Base-by-base conservation (phyloP, 2,329 filamentous ascomycete species). In the Botrytis hyacinthi region DNA sequence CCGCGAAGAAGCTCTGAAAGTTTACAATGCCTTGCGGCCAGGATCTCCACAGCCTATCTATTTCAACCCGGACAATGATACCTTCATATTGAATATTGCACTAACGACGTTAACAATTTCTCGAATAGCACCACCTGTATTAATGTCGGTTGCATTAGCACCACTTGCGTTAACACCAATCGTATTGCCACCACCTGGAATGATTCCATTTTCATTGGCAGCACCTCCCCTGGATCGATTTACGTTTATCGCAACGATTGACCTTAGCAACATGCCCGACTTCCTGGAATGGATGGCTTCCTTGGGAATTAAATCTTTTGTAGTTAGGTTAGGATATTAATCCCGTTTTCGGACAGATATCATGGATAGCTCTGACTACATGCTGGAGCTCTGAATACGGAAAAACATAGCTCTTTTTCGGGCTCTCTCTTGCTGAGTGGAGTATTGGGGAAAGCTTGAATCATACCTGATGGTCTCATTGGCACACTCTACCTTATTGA, bases 211-310 rank as follows among this genome's bases (percentile, higher is more conserved):
- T 46, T 20, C 18, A 22, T 44, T 18, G 18, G 2, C 7, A 3
- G 1, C 7, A 22, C 18, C 44, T 48, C 8, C 20, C 20, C 8
- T 48, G 20, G 8, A 22, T 48, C 22, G 46, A 48, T 10, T 10
- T 48, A 4, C 8, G 0, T 4, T 4, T 48, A 3, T 48, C 20
- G 0, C 1, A 4, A 4, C 10, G 3, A 2, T 22, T 26, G 20
- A 48, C 8, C 7, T 18, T 22, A 22, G 7, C 10, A 1, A 22
- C 9, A 16, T 9, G 8, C 20, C n/a, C 3, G n/a, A 32, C 1
- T 0, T 57, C 16, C 5, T 0, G 8, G 22, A 26, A 60, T 14
- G 32, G 57, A 7, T 60, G 12, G 6, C 12, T 20, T 26, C 32
- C 6, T 7, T 29, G 22, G 22, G 9, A 46, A 6, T 48, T 1